phyloP scores from a whole-genome alignment of 768 basidiomycete genomes.

The Trametes cingulata region DNA sequence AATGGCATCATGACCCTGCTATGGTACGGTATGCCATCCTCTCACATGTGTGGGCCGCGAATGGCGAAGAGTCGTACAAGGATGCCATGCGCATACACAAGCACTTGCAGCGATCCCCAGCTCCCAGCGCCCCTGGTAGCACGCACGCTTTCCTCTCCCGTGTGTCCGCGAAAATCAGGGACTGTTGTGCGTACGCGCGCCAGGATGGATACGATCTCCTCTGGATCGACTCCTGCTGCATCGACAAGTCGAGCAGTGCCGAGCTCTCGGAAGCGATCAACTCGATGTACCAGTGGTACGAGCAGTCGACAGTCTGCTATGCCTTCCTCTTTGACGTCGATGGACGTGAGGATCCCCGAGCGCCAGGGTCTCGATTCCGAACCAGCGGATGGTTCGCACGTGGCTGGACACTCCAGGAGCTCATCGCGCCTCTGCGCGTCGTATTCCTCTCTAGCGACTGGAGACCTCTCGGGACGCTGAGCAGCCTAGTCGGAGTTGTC shows the following conservation, averaged over 20 bases:
- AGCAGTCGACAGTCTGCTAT: not conserved
- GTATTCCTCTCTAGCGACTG: slow-evolving; percentile 14
- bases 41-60: slow-evolving; percentile 3
- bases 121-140: not conserved
- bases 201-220: not conserved
- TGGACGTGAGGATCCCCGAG: not conserved
- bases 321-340: slow-evolving; percentile 6
- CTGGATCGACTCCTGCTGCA: slow-evolving; percentile 9
- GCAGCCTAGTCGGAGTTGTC: slow-evolving; percentile 3
- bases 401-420: slow-evolving; percentile 19
- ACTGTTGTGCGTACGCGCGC: not conserved
- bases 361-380: not conserved
- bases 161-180: slow-evolving; percentile 4
- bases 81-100: not conserved
- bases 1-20: not conserved
- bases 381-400: slow-evolving; percentile 13
- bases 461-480: slow-evolving; percentile 9
- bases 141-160: not conserved
- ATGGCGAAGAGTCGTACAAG: not conserved
- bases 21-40: slow-evolving; percentile 4
- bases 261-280: slow-evolving; percentile 13
- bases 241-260: slow-evolving; percentile 6
- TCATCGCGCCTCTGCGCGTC: slow-evolving; percentile 13
- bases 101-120: not conserved
- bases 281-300: slow-evolving; percentile 13